These are phyloP conservation scores for Calocybe indica DNA, from an alignment of 768 basidiomycete species.

Conservation along the genomic window DNA sequence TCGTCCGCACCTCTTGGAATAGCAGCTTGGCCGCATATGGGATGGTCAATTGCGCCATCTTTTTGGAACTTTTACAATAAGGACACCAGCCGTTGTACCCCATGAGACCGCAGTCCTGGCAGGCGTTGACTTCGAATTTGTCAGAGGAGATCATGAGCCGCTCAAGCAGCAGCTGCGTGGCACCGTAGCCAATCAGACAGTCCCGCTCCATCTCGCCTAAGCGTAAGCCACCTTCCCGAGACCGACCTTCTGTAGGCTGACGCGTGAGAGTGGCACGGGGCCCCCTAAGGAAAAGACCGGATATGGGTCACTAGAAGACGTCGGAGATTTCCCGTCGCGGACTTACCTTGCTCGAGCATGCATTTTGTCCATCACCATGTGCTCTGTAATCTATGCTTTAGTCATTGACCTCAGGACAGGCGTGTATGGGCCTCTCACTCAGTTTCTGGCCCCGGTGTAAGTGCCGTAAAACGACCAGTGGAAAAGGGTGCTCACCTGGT, in stretches of 20 bases:
- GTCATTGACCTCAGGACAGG: conserved; percentile 6
- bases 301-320: conserved; percentile 4
- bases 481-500: conserved; percentile 56
- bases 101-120: conserved; percentile 90
- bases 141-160: conserved; percentile 99
- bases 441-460: conserved; percentile 61
- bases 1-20: conserved; percentile 72
- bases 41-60: conserved; percentile 91
- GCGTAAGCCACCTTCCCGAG: conserved; percentile 93
- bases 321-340: conserved; percentile 3
- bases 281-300: conserved; percentile 45
- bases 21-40: conserved; percentile 94
- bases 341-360: conserved; percentile 90
- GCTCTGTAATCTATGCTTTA: conserved; percentile 44
- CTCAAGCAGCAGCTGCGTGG: conserved; percentile 92
- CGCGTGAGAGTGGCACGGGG: conserved; percentile 95
- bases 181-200: conserved; percentile 97
- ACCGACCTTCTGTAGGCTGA: conserved; percentile 97
- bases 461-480: conserved; percentile 1
- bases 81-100: conserved; percentile 95
- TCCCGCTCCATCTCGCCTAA: conserved; percentile 99
- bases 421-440: conserved; percentile 47
- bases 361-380: conserved; percentile 99
- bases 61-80: conserved; percentile 97
- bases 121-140: conserved; percentile 95